These are phyloP conservation scores for Chlorophyllum brunneum DNA, from an alignment of 768 basidiomycete genomes.

Conservation along the genomic window DNA sequence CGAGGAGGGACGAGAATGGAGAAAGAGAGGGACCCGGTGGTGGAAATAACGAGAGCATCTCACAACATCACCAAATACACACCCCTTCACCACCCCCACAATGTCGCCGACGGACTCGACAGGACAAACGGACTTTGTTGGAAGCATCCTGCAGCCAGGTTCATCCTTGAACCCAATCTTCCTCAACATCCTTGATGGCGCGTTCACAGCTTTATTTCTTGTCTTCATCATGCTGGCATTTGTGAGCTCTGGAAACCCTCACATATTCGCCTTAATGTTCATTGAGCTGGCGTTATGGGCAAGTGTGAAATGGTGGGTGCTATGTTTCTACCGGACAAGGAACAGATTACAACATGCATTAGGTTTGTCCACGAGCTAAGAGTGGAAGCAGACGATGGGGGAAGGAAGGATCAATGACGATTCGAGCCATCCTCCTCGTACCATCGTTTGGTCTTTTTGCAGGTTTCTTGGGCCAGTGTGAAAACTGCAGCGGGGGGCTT, in stretches of 20 bases:
- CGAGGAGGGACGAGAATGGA: conserved; percentile 50
- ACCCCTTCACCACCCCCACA: background rate
- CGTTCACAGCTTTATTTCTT: conserved; percentile 53
- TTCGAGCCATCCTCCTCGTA: conserved; percentile 62
- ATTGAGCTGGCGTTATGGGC: conserved; percentile 73
- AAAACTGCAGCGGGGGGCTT: conserved; percentile 55
- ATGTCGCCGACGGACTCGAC: conserved; percentile 5
- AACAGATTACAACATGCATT: conserved; percentile 17
- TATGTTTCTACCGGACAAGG: background rate
- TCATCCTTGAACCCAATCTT: conserved; percentile 74
- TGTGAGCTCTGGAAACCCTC: conserved; percentile 60
- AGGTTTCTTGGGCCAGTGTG: conserved; percentile 78
- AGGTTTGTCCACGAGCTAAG: conserved; percentile 69
- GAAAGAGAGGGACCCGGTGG: conserved; percentile 44
- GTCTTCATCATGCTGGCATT: conserved; percentile 57
- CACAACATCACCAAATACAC: conserved; percentile 10
- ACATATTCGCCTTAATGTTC: conserved; percentile 60
- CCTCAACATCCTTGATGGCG: conserved; percentile 56
- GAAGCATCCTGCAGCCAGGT: conserved; percentile 65
- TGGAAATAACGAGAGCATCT: conserved; percentile 32
- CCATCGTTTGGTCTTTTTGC: conserved; percentile 76
- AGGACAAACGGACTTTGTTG: conserved; percentile 36
- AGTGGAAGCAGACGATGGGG: conserved; percentile 12
- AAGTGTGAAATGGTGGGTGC: conserved; percentile 72
- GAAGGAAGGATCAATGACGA: conserved; percentile 29